Conservation (phyloP, 2,329 filamentous ascomycete species). For the Pseudogymnoascus sp. region DNA sequence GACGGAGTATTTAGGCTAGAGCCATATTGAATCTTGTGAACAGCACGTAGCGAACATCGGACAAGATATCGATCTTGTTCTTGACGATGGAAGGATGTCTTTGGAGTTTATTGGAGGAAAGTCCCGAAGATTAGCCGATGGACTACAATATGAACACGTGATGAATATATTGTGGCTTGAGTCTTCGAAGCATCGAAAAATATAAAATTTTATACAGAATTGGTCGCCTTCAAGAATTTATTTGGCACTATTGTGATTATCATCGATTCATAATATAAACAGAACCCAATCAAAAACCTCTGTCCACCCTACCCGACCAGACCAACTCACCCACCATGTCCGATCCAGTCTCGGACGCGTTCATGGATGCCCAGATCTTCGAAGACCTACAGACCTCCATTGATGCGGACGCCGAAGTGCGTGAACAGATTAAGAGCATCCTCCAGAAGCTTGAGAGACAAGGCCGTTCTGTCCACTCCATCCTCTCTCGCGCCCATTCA, state of each 20-base stretch:
- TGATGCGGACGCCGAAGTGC: slow-evolving; percentile 73
- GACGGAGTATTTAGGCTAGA: neutral
- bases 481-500: slow-evolving; percentile 82
- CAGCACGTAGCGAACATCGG: neutral
- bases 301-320: neutral
- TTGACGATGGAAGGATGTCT: neutral
- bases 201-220: neutral
- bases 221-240: neutral
- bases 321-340: neutral
- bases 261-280: neutral
- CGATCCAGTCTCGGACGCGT: neutral
- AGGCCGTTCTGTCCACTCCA: slow-evolving; percentile 70
- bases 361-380: slow-evolving; percentile 67
- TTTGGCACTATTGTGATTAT: neutral
- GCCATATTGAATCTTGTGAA: neutral
- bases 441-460: slow-evolving; percentile 75
- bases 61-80: neutral
- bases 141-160: neutral
- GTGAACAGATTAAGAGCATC: slow-evolving; percentile 76
- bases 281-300: neutral
- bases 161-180: neutral
- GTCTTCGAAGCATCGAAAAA: neutral
- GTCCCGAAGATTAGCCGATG: neutral
- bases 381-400: slow-evolving; percentile 79
- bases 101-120: neutral